phyloP scores from a whole-genome alignment of 129 eudicot genomes.

The Escallonia rubra region DNA sequence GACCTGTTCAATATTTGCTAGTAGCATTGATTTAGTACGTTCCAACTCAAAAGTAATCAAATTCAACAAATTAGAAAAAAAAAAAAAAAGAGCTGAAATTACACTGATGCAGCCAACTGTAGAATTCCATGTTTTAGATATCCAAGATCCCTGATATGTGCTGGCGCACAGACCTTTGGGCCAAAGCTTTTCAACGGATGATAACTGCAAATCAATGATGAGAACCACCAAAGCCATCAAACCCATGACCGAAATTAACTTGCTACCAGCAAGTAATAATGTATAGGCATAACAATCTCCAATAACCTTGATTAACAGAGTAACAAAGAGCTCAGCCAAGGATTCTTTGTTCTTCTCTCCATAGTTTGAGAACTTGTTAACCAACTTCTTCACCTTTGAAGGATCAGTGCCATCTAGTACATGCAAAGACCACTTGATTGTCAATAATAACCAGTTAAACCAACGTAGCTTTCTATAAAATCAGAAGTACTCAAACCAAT shows the following conservation, averaged over 20 bases:
- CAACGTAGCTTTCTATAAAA: not conserved
- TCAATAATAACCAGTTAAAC: constrained; percentile 6
- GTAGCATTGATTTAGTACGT: not conserved
- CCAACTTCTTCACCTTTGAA: constrained; percentile 41
- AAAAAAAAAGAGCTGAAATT: constrained; percentile 14
- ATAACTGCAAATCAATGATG: constrained; percentile 44
- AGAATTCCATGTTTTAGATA: constrained; percentile 57
- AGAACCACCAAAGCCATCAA: not conserved
- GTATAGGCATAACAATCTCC: not conserved
- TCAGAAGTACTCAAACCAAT: not conserved
- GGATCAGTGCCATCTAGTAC: constrained; percentile 66
- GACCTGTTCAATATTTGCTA: constrained; percentile 37
- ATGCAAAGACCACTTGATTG: constrained; percentile 2
- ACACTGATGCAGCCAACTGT: constrained; percentile 71
- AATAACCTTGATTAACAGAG: constrained; percentile 71
- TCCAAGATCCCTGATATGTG: constrained; percentile 73
- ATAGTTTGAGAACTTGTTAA: constrained; percentile 42
- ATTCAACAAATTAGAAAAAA: not conserved
- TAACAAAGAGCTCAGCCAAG: constrained; percentile 65
- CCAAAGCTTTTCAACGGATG: constrained; percentile 81
- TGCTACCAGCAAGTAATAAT: not conserved
- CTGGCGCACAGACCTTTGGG: constrained; percentile 87
- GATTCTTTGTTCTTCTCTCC: constrained; percentile 69
- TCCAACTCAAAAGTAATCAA: not conserved
- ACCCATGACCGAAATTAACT: not conserved